phyloP scores from a whole-genome alignment of 75 land plant genomes.

The Selaginella tamariscina region DNA sequence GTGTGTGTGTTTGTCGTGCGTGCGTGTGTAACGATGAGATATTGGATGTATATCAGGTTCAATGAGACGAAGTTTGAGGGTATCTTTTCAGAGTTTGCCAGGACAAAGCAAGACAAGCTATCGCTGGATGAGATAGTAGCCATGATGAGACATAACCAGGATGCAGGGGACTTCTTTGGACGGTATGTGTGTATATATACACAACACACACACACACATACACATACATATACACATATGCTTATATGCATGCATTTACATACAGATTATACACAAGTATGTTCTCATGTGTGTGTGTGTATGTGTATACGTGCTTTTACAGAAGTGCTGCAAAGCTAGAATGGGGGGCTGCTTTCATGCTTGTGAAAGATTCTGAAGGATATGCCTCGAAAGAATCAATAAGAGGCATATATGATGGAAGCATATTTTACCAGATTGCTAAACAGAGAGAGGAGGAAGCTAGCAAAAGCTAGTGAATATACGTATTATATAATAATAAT shows the following conservation, averaged over 20 bases:
- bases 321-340: constrained; percentile 53
- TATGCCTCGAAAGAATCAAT: constrained; percentile 49
- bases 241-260: too few species aligned
- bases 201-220: not conserved
- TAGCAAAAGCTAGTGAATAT: too few species aligned
- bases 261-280: not conserved
- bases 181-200: constrained; percentile 28
- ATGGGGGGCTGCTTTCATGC: constrained; percentile 45
- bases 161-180: constrained; percentile 50
- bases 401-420: constrained; percentile 71
- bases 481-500: too few species aligned
- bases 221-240: too few species aligned
- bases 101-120: constrained; percentile 35
- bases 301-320: not conserved
- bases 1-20: too few species aligned
- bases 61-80: constrained; percentile 53
- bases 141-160: constrained; percentile 43
- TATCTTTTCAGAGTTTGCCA: constrained; percentile 56
- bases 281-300: not conserved
- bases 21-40: not conserved
- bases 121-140: constrained; percentile 37
- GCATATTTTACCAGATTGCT: constrained; percentile 34
- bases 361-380: constrained; percentile 57
- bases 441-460: too few species aligned
- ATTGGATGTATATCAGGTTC: constrained; percentile 34